These are phyloP conservation scores for Globisporangium uncinulatum DNA, from an alignment of 352 stramenopile genomes.

Conservation along the genomic window DNA sequence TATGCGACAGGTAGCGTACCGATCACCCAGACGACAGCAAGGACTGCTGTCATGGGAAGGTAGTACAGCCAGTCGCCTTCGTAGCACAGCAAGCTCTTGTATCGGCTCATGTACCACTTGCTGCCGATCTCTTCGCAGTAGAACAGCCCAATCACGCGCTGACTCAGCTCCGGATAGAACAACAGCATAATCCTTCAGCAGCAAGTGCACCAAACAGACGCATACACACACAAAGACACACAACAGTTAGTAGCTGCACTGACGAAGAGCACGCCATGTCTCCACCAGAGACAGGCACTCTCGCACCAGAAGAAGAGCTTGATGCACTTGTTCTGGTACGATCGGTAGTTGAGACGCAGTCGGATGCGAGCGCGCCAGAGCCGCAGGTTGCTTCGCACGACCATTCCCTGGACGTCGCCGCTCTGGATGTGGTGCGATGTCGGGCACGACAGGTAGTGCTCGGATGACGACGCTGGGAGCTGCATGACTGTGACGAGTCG, in stretches of 20 bases:
- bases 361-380: conserved; percentile 62
- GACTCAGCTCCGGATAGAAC: conserved; percentile 70
- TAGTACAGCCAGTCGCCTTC: conserved; percentile 53
- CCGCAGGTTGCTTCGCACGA: conserved; percentile 63
- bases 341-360: conserved; percentile 66
- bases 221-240: background rate
- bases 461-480: conserved; percentile 39
- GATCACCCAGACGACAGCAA: conserved; percentile 55
- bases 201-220: background rate
- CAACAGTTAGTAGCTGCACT: background rate
- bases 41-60: conserved; percentile 33
- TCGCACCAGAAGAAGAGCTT: conserved; percentile 66
- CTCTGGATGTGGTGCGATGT: conserved; percentile 45
- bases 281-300: background rate
- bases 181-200: conserved; percentile 43
- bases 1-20: conserved; percentile 21
- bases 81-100: conserved; percentile 59
- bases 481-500: conserved; percentile 22
- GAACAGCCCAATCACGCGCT: conserved; percentile 61
- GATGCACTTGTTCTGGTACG: conserved; percentile 74
- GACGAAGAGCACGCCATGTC: background rate
- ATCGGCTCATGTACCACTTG: conserved; percentile 53
- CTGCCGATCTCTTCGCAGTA: conserved; percentile 69
- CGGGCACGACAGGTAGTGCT: conserved; percentile 37
- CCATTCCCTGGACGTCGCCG: conserved; percentile 43